Percentiles rank a stretch among this genome's conserved stretches.
Conservation (phyloP, 106 monocot species). For the Acanthochlamys bracteata region DNA sequence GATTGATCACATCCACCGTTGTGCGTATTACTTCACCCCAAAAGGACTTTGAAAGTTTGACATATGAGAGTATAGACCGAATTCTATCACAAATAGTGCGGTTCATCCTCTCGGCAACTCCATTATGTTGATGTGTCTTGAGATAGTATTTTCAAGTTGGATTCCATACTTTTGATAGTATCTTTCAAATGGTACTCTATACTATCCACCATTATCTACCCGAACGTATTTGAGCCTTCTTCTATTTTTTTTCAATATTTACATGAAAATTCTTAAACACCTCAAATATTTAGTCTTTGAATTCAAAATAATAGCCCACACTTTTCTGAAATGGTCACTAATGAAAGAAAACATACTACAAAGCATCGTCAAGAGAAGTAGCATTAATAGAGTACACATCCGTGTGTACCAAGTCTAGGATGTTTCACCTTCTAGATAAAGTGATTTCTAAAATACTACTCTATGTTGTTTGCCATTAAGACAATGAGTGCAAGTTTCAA, state of each 20-base stretch:
- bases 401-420: slow-evolving; percentile 9
- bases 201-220: background rate
- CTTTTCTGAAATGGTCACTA: background rate
- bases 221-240: background rate
- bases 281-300: background rate
- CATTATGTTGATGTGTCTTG: slow-evolving; percentile 9
- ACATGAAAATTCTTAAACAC: background rate
- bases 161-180: background rate
- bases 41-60: slow-evolving; percentile 2
- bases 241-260: background rate
- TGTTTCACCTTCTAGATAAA: slow-evolving; percentile 1
- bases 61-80: background rate
- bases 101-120: slow-evolving; percentile 7
- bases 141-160: background rate
- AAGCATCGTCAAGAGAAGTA: background rate
- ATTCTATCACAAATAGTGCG: background rate
- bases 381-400: slow-evolving; percentile 6
- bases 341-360: slow-evolving; percentile 2
- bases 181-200: background rate
- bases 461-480: background rate
- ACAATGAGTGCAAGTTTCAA: slow-evolving; percentile 1
- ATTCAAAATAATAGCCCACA: slow-evolving; percentile 3
- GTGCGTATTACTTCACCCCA: slow-evolving; percentile 10
- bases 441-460: background rate
- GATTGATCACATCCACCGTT: slow-evolving; percentile 6